Evolutionary conservation across 352 stramenopile species (phyloP).

Genomic region (Pythium insidiosum): DNA sequence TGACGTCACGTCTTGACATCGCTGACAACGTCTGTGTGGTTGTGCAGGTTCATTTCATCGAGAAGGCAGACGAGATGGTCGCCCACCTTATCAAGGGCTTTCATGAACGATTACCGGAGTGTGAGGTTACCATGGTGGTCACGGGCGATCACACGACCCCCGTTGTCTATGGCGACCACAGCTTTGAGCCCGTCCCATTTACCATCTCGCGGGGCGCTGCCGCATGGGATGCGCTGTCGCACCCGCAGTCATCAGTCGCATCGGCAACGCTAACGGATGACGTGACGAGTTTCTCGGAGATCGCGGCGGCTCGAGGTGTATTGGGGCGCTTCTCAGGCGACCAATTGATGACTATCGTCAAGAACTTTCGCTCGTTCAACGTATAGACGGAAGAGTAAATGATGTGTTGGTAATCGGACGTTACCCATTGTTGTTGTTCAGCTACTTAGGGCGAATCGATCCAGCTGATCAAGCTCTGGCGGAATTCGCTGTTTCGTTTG

Average conservation of each 20-base stretch:
- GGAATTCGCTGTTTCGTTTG: constrained; percentile 39
- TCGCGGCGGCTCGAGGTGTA: constrained; percentile 50
- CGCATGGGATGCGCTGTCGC: constrained; percentile 1
- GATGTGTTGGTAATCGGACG: too few species aligned
- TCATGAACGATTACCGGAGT: constrained; percentile 10
- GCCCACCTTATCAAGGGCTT: constrained; percentile 27
- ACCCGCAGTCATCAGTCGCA: constrained; percentile 2
- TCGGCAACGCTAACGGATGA: constrained; percentile 30
- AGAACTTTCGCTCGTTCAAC: constrained; percentile 34
- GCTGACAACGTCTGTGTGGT: not conserved
- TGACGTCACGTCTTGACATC: not conserved
- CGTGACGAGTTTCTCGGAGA: constrained; percentile 56
- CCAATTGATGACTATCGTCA: constrained; percentile 80
- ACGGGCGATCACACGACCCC: constrained; percentile 85
- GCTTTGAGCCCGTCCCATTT: constrained; percentile 80
- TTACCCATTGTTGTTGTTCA: too few species aligned
- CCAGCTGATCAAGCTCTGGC: constrained; percentile 31
- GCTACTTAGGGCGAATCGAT: too few species aligned
- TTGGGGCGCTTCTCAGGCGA: constrained; percentile 79
- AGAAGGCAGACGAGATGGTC: constrained; percentile 83
- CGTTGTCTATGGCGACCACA: constrained; percentile 83
- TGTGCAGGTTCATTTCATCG: constrained; percentile 60
- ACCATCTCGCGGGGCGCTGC: constrained; percentile 42
- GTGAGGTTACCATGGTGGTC: constrained; percentile 75
- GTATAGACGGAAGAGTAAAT: not conserved